These are phyloP conservation scores for Xylaria sp. DNA, from an alignment of 2,329 filamentous ascomycete species.

Conservation along the genomic window DNA sequence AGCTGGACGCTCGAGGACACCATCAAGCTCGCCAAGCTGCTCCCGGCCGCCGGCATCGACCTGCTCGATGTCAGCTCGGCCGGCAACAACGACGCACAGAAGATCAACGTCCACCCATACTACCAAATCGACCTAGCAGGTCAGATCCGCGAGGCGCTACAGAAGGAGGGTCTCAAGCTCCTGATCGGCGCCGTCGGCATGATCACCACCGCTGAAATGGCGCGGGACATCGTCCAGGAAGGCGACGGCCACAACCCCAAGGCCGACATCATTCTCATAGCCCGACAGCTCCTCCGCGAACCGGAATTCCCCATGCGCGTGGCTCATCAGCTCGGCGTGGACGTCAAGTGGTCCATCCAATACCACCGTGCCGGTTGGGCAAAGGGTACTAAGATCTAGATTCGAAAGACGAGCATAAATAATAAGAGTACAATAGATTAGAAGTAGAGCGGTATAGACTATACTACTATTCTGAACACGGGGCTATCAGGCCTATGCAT, in stretches of 20 bases:
- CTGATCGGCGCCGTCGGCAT: conserved; percentile 79
- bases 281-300: conserved; percentile 82
- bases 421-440: not conserved
- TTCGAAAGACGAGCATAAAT: not conserved
- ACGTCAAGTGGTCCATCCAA: conserved; percentile 78
- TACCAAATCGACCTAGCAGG: conserved; percentile 82
- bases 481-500: conserved; percentile 2
- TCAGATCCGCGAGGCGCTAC: conserved; percentile 73
- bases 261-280: conserved; percentile 78
- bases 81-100: conserved; percentile 72
- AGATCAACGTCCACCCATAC: conserved; percentile 68
- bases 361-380: conserved; percentile 55
- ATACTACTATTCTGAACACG: not conserved
- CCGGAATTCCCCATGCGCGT: conserved; percentile 79
- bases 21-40: conserved; percentile 72
- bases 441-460: not conserved
- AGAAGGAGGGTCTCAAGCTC: conserved; percentile 60
- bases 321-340: conserved; percentile 76
- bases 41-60: conserved; percentile 80
- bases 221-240: conserved; percentile 66
- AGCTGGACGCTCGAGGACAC: conserved; percentile 77
- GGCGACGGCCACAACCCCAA: conserved; percentile 55
- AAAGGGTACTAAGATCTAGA: conserved; percentile 45
- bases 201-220: conserved; percentile 75
- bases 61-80: conserved; percentile 84